Conservation (phyloP, 495 filamentous ascomycete species). For the Rhypophila decipiens region DNA sequence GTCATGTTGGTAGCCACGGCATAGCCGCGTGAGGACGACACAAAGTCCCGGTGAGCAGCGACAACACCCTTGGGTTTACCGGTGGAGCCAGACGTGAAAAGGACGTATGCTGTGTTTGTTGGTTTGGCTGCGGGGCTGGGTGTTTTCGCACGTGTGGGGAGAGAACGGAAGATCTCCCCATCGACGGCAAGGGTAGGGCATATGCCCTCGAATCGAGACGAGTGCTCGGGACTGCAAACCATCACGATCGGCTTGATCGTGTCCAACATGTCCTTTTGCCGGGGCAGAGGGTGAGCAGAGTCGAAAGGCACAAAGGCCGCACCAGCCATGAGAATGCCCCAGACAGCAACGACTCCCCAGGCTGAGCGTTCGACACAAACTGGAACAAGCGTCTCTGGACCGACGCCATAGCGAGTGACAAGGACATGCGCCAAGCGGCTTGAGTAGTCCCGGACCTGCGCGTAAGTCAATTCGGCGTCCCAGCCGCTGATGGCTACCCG, state of each 20-base stretch:
- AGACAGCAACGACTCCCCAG: conserved; percentile 47
- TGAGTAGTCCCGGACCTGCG: conserved; percentile 36
- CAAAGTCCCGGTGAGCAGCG: conserved; percentile 32
- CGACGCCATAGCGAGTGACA: conserved; percentile 29
- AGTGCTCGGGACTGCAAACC: conserved; percentile 25
- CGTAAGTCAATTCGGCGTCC: conserved; percentile 55
- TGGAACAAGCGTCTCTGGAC: conserved; percentile 45
- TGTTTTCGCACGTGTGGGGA: not conserved
- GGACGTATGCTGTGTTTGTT: conserved; percentile 35
- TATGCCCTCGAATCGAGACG: conserved; percentile 1
- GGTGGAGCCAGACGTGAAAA: conserved; percentile 57
- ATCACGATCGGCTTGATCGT: conserved; percentile 32
- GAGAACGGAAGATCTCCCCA: not conserved
- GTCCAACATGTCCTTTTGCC: conserved; percentile 40
- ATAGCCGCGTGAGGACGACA: conserved; percentile 32
- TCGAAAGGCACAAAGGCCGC: conserved; percentile 53
- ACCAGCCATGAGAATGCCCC: conserved; percentile 53
- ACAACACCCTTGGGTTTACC: conserved; percentile 47
- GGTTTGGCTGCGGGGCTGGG: not conserved
- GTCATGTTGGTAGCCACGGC: conserved; percentile 29
- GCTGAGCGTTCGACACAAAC: conserved; percentile 51
- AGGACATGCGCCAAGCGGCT: conserved; percentile 37
- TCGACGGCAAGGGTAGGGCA: conserved; percentile 9
- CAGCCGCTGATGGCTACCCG: conserved; percentile 35
- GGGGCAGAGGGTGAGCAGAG: conserved; percentile 43